A percentile compares a stretch with the other conserved stretches of the same genome.
Conservation (phyloP, 495 filamentous ascomycete species). For the Aspergillus coremiiformis region DNA sequence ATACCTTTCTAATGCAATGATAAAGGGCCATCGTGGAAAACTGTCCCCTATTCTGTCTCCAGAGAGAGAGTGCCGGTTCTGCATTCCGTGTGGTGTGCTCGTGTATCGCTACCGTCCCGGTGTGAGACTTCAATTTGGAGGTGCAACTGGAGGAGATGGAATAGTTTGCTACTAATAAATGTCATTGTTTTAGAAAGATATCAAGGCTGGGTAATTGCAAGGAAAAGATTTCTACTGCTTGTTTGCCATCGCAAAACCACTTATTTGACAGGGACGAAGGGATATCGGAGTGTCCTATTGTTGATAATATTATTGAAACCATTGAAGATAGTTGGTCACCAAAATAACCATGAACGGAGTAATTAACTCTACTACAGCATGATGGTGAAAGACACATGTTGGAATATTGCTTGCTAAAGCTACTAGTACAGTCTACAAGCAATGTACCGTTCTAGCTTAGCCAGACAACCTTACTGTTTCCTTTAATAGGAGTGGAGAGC, state of each 20-base stretch:
- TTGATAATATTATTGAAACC: background rate
- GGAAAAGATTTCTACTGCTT: background rate
- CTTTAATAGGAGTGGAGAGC: too few relatives aligned
- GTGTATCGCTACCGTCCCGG: background rate
- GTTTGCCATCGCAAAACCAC: background rate
- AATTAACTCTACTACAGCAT: too few relatives aligned
- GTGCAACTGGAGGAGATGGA: background rate
- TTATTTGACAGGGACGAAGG: background rate
- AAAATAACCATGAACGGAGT: background rate
- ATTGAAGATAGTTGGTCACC: background rate
- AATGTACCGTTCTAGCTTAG: too few relatives aligned
- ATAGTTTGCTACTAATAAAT: background rate
- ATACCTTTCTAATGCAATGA: background rate
- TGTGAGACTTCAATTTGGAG: background rate
- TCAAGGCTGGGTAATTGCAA: background rate
- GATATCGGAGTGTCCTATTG: background rate
- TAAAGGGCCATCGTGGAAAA: background rate
- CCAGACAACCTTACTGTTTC: too few relatives aligned
- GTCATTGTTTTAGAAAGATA: background rate
- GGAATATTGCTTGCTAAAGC: too few relatives aligned
- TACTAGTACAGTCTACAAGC: too few relatives aligned
- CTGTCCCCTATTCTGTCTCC: background rate
- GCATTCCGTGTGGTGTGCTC: background rate
- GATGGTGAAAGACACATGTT: too few relatives aligned
- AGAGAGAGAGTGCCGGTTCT: background rate